Evolutionary conservation across 2,329 filamentous ascomycete genomes (phyloP).

Genomic region (Epichloe glyceriae): DNA sequence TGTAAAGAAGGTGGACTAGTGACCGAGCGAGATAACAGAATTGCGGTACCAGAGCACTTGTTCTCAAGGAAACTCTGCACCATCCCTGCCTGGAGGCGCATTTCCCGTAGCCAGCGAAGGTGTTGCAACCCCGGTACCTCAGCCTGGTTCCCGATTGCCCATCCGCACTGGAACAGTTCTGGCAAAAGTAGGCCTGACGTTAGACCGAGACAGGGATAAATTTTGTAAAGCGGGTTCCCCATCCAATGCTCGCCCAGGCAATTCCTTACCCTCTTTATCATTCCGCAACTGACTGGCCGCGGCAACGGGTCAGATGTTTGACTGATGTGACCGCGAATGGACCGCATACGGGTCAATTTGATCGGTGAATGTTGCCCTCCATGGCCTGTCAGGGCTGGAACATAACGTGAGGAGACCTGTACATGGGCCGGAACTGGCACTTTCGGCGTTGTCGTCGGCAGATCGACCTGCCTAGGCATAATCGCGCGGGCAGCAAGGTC

Average conservation of each 20-base stretch:
- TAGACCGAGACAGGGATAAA: not conserved
- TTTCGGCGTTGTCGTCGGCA: slow-evolving; percentile 12
- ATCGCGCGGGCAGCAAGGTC: not conserved
- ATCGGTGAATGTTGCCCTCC: not conserved
- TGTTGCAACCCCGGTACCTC: not conserved
- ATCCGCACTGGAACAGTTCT: not conserved
- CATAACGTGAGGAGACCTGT: not conserved
- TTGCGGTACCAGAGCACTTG: not conserved
- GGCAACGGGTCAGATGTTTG: not conserved
- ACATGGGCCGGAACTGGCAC: slow-evolving; percentile 9
- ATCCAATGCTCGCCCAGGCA: not conserved
- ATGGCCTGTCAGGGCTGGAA: not conserved
- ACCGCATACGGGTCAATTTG: not conserved
- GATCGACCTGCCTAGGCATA: not conserved
- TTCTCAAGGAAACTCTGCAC: not conserved
- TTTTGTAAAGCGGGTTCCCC: not conserved
- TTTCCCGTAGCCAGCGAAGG: not conserved
- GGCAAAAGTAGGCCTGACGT: not conserved
- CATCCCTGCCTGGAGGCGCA: not conserved
- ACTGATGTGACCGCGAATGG: not conserved
- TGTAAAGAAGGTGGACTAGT: no score
- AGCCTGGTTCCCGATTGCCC: not conserved
- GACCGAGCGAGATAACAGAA: no score
- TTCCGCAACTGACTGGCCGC: not conserved
- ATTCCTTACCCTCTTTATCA: not conserved